Evolutionary conservation across 495 filamentous ascomycete genomes (phyloP), one percentile per base, ranked within the genome.

Genomic region (Aspergillus nanangensis): DNA sequence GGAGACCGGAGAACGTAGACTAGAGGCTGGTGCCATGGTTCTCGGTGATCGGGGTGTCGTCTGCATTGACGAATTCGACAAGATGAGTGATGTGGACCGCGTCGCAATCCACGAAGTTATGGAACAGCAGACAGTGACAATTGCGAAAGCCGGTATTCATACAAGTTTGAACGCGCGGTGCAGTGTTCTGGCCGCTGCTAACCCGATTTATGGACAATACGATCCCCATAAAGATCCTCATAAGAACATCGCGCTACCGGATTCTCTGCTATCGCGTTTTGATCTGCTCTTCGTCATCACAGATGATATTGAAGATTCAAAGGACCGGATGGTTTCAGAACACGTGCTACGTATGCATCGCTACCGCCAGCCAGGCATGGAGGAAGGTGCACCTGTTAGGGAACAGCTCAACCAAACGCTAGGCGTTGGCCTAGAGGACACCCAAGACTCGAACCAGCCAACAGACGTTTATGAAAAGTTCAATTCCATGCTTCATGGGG

Each of bases 51-150:
- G 93, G 36, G 93, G 93, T 45, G 92, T 99, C 29, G 93, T 99
- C 32, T 99, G 93, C 70, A 99, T 99, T 55, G 93, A 99, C 65
- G 93, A 99, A 64, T 99, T 99, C 61, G 93, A 99, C 69, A 99
- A 99, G 70, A 99, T 99, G 93, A 94, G 87, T 51, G 93, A 97
- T 65, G 84, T 97, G 29, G 93, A 99, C 64, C 83, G 93, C 53
- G 93, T 99, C 17, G 93, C 93, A 37, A 99, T 99, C 56, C 93
- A 99, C 78, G 93, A 99, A 88, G 93, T 99, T 45, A 99, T 99
- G 93, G 93, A 99, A 67, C 93, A 99, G 71, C 93, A 99, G 63
- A 99, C 93, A 0, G 93, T 99, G 48, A 99, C 93, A 21, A 97
- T 99, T 57, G 93, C 93, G 21, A 99, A 99, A 70, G 93, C 93